Conservation (phyloP, 192 early-diverging fungal species). For the Haplosporangium gracile region DNA sequence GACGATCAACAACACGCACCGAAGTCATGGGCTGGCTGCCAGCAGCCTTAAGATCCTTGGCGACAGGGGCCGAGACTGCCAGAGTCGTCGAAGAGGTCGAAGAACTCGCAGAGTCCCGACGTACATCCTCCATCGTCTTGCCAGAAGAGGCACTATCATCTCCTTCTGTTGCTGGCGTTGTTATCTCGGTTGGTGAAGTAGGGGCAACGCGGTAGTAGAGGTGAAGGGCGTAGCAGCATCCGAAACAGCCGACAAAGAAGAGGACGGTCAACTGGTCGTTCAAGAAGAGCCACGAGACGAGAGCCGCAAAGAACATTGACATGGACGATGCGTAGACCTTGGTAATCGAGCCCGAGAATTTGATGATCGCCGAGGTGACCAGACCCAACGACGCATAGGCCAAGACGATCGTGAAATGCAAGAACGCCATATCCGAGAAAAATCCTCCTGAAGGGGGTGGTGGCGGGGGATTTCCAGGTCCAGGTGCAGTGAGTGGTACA, state of each 20-base stretch:
- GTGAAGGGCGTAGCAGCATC: conserved; percentile 51
- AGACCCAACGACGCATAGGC: conserved; percentile 48
- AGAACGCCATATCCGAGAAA: conserved; percentile 39
- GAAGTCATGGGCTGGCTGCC: conserved; percentile 8
- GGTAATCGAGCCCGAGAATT: conserved; percentile 56
- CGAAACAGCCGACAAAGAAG: conserved; percentile 57
- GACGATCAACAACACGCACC: conserved; percentile 22
- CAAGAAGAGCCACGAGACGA: conserved; percentile 45
- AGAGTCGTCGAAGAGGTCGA: conserved; percentile 24
- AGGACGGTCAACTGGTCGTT: conserved; percentile 39
- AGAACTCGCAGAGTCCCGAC: conserved; percentile 21
- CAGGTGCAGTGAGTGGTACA: not conserved
- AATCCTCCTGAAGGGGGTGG: conserved; percentile 13
- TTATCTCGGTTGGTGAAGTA: not conserved
- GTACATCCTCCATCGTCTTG: conserved; percentile 9
- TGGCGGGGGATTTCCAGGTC: not conserved
- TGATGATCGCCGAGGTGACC: conserved; percentile 58
- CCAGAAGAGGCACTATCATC: not conserved
- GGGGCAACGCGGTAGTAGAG: conserved; percentile 46
- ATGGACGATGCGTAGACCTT: conserved; percentile 56
- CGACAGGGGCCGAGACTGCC: conserved; percentile 1
- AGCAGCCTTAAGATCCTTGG: not conserved
- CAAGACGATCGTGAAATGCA: conserved; percentile 50
- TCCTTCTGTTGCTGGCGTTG: not conserved
- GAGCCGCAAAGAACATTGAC: conserved; percentile 58